Evolutionary conservation across 257 asterid genomes (phyloP), one percentile per base, ranked within the genome.

Genomic region (Plantago major): DNA sequence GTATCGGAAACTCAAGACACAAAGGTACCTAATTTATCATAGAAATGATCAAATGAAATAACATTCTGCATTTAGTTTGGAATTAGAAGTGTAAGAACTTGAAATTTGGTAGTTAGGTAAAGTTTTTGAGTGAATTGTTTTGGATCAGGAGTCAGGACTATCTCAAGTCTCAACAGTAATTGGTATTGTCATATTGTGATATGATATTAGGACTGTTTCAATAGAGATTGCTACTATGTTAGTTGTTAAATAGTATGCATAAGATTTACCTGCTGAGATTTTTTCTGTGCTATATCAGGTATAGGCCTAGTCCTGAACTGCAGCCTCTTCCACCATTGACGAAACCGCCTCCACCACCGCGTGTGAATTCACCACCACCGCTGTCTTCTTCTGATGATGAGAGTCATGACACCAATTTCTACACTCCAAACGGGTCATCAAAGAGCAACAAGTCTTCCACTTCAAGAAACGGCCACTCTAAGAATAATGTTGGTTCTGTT

Each of bases 331-430:
- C 96, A 15, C 89, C 90, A 11, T 40, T 84, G 62, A 82, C 73
- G 46, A 89, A 87, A 52, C 94, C 83, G 2, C 91, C 85, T 7
- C 84, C 85, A 11, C 81, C 87, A 7, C 87, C 88, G n/a, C 64
- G 70, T 38, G 73, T 79, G 42, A 71, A 73, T 60, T 82, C 94
- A 8, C 92, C 97, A 0, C 94, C 97, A n/a, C 90, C 95, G 2
- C 73, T 84, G 87, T 81, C 97, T 17, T 87, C 95, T 38, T 84
- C 94, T 0, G 95, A 87, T 43, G 95, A 89, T 47, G 97, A 89
- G 65, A 72, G 88, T 51, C 81, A 74, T 4, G 83, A 76, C 43
- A 67, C 85, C 33, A 73, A 72, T 11, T 80, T 85, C 67, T 77
- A 71, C 64, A 64, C 91, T 10, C 81, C 89, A 28, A 84, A 78